phyloP scores from a whole-genome alignment of 78 protist genomes.

The Dictyostelium discoideum region dicty_2.7 NC_007090.3:4374001-4374500 shows the following conservation, averaged over 20 bases:
- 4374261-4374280: not conserved
- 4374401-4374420: constrained; percentile 41
- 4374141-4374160: not conserved
- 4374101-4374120: not conserved
- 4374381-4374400: not conserved
- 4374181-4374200: not conserved
- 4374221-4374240: constrained; percentile 10
- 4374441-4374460: constrained; percentile 37
- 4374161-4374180: not conserved
- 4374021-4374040: constrained; percentile 1
- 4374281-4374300: not conserved
- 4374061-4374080: not conserved
- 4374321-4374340: not conserved
- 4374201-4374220: not conserved
- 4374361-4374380: not conserved
- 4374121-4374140: not conserved
- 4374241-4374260: constrained; percentile 21
- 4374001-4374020: not conserved
- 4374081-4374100: not conserved
- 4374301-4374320: not conserved
- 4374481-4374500: constrained; percentile 13
- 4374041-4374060: not conserved
- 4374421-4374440: constrained; percentile 56
- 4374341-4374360: not conserved
- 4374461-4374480: constrained; percentile 33